Base-by-base conservation (phyloP, 2,329 filamentous ascomycete species). In the Stachybotrys echinatus region DNA sequence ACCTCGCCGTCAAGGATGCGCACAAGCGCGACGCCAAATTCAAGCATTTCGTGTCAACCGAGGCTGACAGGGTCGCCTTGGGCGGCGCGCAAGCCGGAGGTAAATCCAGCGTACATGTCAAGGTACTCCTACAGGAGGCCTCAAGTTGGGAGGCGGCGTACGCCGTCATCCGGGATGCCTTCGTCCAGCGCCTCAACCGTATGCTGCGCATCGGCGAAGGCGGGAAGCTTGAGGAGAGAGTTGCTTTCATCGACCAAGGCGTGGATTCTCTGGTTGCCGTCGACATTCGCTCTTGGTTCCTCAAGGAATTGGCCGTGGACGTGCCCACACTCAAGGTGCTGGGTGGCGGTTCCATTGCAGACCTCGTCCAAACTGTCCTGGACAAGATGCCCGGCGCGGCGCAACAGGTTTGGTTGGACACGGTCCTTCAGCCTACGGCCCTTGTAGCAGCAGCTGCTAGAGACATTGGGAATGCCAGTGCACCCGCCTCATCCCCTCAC, bases 271-370 rank as follows among this genome's bases (percentile, higher is more conserved):
- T 66, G 4, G 54, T 63, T 2, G 62, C 61, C 8, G 54, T 62
- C n/a, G 62, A 61, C 66, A 70, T 72, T 5, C 69, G 74, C 4
- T 62, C 69, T 4, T 80, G 76, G 76, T 76, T 77, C 50, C 48
- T 69, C 37, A 75, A 73, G 52, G 63, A 73, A 44, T 45, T 77
- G 0, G 55, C 66, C 2, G 58, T 71, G 3, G 71, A 77, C 42
- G 61, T 79, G 3, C 70, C 74, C 0, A 66, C 76, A 1, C 60
- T 78, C 22, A 75, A 74, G 53, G 64, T 79, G 37, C 54, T 77
- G 4, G 62, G 68, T 8, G 70, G 68, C 7, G 56, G 50, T 5
- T 58, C 55, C 2, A 49, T 61, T 20, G 47, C 50, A 3, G 58
- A 60, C 39, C 48, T 55, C 19, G 47, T 50, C 12, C 46, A 52